Evolutionary conservation across 2,329 filamentous ascomycete genomes (phyloP), one percentile per base, ranked within the genome.

Genomic region (Thyridium curvatum): DNA sequence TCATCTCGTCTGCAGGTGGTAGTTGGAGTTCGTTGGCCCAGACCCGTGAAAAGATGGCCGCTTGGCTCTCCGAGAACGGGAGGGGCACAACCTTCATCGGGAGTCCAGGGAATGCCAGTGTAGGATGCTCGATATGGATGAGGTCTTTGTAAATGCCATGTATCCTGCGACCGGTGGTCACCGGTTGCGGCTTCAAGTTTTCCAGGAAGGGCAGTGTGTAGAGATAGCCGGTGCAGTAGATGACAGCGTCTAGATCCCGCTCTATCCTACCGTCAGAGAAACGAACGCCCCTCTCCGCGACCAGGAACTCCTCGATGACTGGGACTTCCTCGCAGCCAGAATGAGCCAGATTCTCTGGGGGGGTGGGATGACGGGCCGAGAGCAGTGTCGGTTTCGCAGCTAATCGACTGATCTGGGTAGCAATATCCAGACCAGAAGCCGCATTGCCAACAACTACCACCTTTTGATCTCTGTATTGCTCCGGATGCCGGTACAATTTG

Each of bases 221-320:
- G 41, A 94, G 76, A 52, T 94, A 97, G 1, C 91, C 91, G 0
- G 91, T 96, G 57, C 86, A 90, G 60, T 91, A 96, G 18, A 97
- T 57, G 6, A 96, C 65, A 2, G 78, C 74, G 52, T 96, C 90
- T 40, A 97, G 61, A 28, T 80, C 66, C 3, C 64, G 63, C 52
- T 88, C 84, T 9, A 82, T 54, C 0, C 68, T 68, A 1, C 82
- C 83, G 49, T 86, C 74, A 34, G 66, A 64, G 40, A 89, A 84
- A n/a, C 69, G 62, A 2, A 88, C 71, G 3, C 74, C 79, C 45
- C 78, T 71, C 37, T 73, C 63, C 4, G 71, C 60, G 0, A 66
- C 54, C 12, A 71, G 60, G 47, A 69, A 84, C 53, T 61, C 78
- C 8, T 70, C 68, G 41, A 87, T 86, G 45, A 74, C 65, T 7